Base-by-base conservation (phyloP, 176 grass and related monocot genomes). In the Ampelocalamus luodianensis region DNA sequence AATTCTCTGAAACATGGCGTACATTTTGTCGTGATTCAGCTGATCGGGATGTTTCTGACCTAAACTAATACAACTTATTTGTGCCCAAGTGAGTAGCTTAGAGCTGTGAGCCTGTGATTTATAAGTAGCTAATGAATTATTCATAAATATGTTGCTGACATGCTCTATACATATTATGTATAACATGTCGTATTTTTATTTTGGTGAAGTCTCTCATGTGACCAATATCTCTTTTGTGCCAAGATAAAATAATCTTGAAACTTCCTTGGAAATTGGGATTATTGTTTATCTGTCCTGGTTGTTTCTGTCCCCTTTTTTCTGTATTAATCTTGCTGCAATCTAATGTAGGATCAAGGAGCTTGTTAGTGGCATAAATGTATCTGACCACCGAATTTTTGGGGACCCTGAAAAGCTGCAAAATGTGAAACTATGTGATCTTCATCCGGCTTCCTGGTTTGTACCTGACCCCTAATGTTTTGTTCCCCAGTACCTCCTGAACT, bases 381-480 rank as follows among this genome's bases (percentile, higher is more conserved):
- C 75, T 77, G 49, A 61, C 80, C 34, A 62, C 38, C 73, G n/a
- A 64, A 56, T 73, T 74, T 63, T 88, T 79, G 92, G 92, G 78
- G 86, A 91, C 15, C 83, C 86, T 71, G 71, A 76, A 39, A 88
- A 81, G 65, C 79, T 94, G 80, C 85, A 88, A 77, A 77, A 64
- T 72, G 10, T 68, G 37, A 88, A 94, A 76, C 59, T 94, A 34
- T 50, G 61, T 78, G 86, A 94, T 69, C 89, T 94, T 71, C 92
- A 94, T 88, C 92, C 86, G 29, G 79, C 89, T 80, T 94, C 92
- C 45, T 94, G 92, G 92, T 94, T 81, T 83, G 89, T 83, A 74
- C 10, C 64, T 80, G 37, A 77, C 53, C 65, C 38, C 38, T 18
- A 23, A n/a, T 81, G 20, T 49, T 76, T 87, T 87, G 43, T 68